These are phyloP conservation scores for Phaeosphaeriaceae sp. DNA, from an alignment of 2,329 filamentous ascomycete genomes.

Conservation along the genomic window DNA sequence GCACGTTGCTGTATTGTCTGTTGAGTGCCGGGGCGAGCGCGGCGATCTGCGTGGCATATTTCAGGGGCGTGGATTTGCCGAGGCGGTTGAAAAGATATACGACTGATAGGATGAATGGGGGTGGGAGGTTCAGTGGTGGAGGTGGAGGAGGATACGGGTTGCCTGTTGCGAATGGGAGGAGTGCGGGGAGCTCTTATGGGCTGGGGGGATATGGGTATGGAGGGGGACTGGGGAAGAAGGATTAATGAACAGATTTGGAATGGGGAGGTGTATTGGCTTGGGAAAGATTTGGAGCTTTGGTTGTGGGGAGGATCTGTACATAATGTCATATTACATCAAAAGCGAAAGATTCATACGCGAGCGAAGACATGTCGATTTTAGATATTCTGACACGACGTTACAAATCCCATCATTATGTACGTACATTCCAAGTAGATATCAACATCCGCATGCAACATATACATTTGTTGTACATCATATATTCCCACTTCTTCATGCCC, in stretches of 20 bases:
- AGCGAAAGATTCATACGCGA: neutral
- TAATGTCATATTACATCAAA: neutral
- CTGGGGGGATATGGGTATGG: constrained; percentile 55
- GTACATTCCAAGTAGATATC: neutral
- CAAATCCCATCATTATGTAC: neutral
- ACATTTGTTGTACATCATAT: constrained; percentile 2
- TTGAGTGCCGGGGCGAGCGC: constrained; percentile 56
- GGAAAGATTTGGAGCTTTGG: too few relatives aligned
- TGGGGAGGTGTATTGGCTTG: neutral
- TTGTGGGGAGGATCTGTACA: neutral
- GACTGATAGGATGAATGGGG: constrained; percentile 56
- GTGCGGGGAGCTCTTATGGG: constrained; percentile 48
- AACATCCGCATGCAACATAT: neutral
- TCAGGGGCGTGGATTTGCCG: constrained; percentile 60
- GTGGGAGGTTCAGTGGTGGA: constrained; percentile 47
- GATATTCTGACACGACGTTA: neutral
- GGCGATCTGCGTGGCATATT: constrained; percentile 62
- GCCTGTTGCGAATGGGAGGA: constrained; percentile 34
- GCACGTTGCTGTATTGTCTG: constrained; percentile 58
- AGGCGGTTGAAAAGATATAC: constrained; percentile 63
- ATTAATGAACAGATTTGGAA: constrained; percentile 27
- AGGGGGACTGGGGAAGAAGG: constrained; percentile 53
- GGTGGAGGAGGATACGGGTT: constrained; percentile 40
- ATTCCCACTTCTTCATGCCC: neutral
- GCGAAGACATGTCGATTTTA: neutral